Base-by-base conservation (phyloP, 352 stramenopile species). In the Phytophthora citrophthora region DNA sequence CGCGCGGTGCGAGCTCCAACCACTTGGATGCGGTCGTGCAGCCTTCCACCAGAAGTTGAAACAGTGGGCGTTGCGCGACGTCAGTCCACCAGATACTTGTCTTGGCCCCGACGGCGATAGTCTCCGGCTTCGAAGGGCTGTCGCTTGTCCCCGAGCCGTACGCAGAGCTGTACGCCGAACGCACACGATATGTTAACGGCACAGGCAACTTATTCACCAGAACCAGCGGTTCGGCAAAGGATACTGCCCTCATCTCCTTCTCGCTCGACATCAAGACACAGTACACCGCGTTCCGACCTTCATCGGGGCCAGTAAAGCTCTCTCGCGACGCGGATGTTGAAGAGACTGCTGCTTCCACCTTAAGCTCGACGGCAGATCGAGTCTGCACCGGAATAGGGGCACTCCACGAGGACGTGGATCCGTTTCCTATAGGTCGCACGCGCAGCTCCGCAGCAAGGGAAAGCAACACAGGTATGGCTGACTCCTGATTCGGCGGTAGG, bases 131-230 rank as follows among this genome's bases (percentile, higher is more conserved):
- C 3, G 53, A 70, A 2, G 66, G 64, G 13, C 68, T 73, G 27
- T 73, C 61, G 34, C 64, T 83, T 34, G 48, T 40, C 27, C 61
- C 61, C 5, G 38, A 72, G n/a, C 65, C 75, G 23, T 78, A 74
- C 1, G 64, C 64, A 46, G 70, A 75, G 50, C 70, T 72, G 41
- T 61, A 72, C 0, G 79, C 59, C 24, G 77, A 89, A 27, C 75
- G 77, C 5, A 88, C 68, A 38, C 77, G 71, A 38, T 78, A 95
- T 20, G 70, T 72, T 12, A 95, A 15, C n/a, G 74, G 64, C 10
- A 93, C 78, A 3, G 87, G 85, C 1, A 93, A 73, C 54, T 95
- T 95, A 47, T 95, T 95, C 4, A 93, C 68, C 5, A 95, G 46
- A n/a, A 86, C 74, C 41, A 94, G 78, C 7, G 87, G 84, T 47